Conservation (phyloP, 495 filamentous ascomycete species). For the Terfezia boudieri region DNA sequence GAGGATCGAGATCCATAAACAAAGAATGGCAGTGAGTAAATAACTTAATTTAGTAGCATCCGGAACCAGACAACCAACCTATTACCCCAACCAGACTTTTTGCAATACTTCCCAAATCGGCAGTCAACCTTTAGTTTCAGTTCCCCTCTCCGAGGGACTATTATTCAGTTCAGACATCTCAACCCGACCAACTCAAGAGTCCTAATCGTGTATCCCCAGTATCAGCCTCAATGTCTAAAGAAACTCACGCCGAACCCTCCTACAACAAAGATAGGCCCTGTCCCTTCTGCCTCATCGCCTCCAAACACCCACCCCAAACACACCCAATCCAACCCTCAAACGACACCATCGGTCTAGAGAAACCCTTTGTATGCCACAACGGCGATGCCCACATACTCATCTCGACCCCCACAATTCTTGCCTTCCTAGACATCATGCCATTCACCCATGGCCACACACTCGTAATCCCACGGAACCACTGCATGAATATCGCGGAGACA, state of each 20-base stretch:
- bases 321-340: constrained; percentile 18
- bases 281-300: constrained; percentile 45
- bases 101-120: too few relatives aligned
- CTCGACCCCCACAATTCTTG: constrained; percentile 46
- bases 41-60: too few relatives aligned
- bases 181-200: too few relatives aligned
- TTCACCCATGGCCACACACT: constrained; percentile 59
- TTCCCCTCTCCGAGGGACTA: too few relatives aligned
- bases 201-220: not conserved
- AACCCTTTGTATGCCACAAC: constrained; percentile 15
- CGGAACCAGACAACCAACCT: too few relatives aligned
- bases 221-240: not conserved
- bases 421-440: constrained; percentile 82
- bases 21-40: too few relatives aligned
- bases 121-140: too few relatives aligned
- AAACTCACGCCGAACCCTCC: not conserved
- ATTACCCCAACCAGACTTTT: too few relatives aligned
- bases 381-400: constrained; percentile 40
- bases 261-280: constrained; percentile 18
- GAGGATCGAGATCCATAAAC: too few relatives aligned
- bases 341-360: constrained; percentile 4
- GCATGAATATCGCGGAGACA: constrained; percentile 46
- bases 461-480: constrained; percentile 47
- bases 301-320: constrained; percentile 25
- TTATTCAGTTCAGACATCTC: too few relatives aligned